Evolutionary conservation across 768 basidiomycete species (phyloP), one percentile per base, ranked within the genome.

Genomic region (Harrya chromipes): DNA sequence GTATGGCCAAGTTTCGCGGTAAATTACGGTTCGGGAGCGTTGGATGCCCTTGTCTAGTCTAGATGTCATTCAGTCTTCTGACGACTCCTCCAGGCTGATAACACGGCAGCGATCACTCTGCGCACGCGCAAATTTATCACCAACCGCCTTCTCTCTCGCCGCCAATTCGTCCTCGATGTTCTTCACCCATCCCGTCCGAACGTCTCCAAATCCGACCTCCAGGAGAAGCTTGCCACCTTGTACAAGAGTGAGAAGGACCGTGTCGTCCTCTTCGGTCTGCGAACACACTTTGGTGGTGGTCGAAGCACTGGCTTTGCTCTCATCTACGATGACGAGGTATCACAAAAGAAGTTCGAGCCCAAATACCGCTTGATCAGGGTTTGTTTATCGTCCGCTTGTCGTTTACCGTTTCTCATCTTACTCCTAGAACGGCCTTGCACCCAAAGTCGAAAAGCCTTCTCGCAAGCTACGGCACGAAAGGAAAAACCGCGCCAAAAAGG

Each of bases 401-500:
- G 24, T 50, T 17, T 31, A 24, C 35, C 6, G 6, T 26, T 41
- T 40, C 33, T 60, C 33, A 43, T 41, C 49, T 57, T 13, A 7
- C 17, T 23, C 40, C 44, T 17, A 92, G 90, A 81, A 78, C 57
- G 86, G 87, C 44, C 69, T 93, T 41, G 68, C 62, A 29, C 50
- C 78, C 56, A 97, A 97, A 77, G 84, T 87, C 55, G 90, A 92
- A 37, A 92, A 87, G 73, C 77, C 95, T 46, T 93, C 92, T 57
- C 88, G 97, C 67, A 98, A 98, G 73, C 84, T 98, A 73, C 87
- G 97, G 74, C 97, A 98, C 79, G 95, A 98, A 80, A 85, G 97
- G 66, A 99, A 99, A 84, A 99, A 99, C 77, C 86, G 95, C 70
- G 83, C 89, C 55, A 99, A 99, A 89, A 98, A 97, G 86, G 94